Percentiles rank a stretch among this genome's conserved stretches.
Conservation (phyloP, 176 grass and related monocot species). For the Dactylis glomerata region DNA sequence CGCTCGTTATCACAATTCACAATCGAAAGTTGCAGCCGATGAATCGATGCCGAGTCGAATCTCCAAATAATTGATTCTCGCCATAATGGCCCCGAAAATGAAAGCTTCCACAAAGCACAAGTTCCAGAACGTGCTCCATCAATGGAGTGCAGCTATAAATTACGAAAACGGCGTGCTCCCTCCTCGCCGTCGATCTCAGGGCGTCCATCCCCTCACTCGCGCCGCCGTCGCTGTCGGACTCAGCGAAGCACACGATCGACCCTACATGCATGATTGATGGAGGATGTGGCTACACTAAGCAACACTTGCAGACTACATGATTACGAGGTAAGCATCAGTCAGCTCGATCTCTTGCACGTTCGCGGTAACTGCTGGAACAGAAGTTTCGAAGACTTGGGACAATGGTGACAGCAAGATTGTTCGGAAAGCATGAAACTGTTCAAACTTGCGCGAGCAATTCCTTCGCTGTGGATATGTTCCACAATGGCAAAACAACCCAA, state of each 20-base stretch:
- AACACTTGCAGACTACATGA: not conserved
- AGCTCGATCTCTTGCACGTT: not conserved
- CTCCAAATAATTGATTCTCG: not conserved
- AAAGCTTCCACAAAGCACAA: not conserved
- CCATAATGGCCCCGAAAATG: constrained; percentile 1
- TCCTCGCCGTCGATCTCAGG: not conserved
- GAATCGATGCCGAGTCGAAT: not conserved
- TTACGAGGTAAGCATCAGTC: not conserved
- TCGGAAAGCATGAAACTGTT: too few relatives aligned
- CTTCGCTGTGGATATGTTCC: too few relatives aligned
- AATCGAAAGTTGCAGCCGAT: not conserved
- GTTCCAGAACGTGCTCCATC: not conserved
- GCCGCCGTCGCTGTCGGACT: not conserved
- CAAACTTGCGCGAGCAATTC: too few relatives aligned
- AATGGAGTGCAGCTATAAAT: not conserved
- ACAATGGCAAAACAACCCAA: too few relatives aligned
- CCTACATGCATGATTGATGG: constrained; percentile 21
- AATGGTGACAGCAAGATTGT: too few relatives aligned
- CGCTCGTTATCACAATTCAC: not conserved
- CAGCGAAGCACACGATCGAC: not conserved
- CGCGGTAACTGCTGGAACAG: not conserved
- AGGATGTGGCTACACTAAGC: not conserved
- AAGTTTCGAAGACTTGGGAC: not conserved
- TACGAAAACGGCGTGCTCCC: not conserved
- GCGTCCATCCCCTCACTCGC: not conserved